Base-by-base conservation (phyloP, 495 filamentous ascomycete species). In the Elasticomyces elasticus region DNA sequence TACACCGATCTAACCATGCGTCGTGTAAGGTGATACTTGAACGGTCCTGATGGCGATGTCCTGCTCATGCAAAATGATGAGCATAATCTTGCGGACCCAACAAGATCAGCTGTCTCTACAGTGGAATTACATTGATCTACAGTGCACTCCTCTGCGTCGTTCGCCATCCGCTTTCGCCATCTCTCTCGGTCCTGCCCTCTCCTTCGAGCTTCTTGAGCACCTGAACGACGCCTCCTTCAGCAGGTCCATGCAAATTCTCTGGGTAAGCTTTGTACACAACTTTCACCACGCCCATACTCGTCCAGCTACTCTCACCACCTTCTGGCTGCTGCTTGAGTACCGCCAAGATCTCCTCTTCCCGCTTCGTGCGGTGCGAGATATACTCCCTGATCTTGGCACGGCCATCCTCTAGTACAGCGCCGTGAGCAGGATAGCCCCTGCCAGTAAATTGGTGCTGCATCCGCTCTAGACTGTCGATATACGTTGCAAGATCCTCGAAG, bases 371-470 rank as follows among this genome's bases (percentile, higher is more conserved):
- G 69, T 98, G 92, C 55, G 71, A 65, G 44, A 95, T 86, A 63
- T 96, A 98, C 67, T 94, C 87, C 12, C 66, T 51, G 30, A 95
- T 79, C 60, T 78, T 89, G 17, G 64, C 68, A 35, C 66, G 72
- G 0, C 80, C 83, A 44, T 87, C 79, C 37, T 79, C 74, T 12
- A 97, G 68, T 12, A 91, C 80, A 13, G 78, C 73, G 0, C 92
- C 92, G 63, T 98, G 92, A 1, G 84, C 92, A 0, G 92, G 92
- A 64, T 95, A 97, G 3, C 79, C 89, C n/a, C 80, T 74, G 1
- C 85, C 85, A 4, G 53, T 58, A 52, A 85, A 84, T 19, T 80
- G 68, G 17, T 67, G 62, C 35, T 49, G 17, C 87, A 96, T 94
- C 52, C 72, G 74, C 49, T 82, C 71, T 13, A 98, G 67, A 46